phyloP scores from a whole-genome alignment of 805 yeast species.

The Ogataea henricii region DNA sequence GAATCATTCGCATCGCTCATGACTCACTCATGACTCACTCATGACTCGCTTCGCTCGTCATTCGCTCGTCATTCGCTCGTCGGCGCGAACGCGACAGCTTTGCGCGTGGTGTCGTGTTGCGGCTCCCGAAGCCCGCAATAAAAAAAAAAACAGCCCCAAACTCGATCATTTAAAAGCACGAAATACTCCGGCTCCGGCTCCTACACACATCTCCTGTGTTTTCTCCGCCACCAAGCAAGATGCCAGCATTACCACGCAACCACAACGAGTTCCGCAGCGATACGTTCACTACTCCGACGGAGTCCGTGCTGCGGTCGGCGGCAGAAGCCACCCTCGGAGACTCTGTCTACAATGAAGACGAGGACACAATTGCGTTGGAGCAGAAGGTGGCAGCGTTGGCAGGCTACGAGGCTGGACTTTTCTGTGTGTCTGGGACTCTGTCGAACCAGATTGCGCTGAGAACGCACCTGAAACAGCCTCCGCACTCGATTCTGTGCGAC shows the following conservation, averaged over 20 bases:
- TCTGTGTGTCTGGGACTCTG: conserved; percentile 86
- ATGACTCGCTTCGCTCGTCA: too few relatives aligned
- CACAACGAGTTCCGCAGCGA: conserved; percentile 69
- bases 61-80: too few relatives aligned
- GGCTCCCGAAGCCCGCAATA: too few relatives aligned
- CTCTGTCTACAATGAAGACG: conserved; percentile 86
- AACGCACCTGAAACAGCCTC: conserved; percentile 76
- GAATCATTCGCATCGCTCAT: too few relatives aligned
- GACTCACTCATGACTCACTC: too few relatives aligned
- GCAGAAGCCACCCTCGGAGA: conserved; percentile 70
- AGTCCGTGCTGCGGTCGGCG: conserved; percentile 66
- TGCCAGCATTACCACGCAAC: conserved; percentile 12
- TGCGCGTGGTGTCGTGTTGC: too few relatives aligned
- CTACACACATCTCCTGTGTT: background rate
- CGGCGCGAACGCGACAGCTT: too few relatives aligned
- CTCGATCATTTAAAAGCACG: too few relatives aligned
- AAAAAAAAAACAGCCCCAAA: too few relatives aligned
- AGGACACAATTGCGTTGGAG: conserved; percentile 66
- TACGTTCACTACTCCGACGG: conserved; percentile 88
- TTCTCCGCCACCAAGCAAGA: background rate
- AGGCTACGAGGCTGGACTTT: conserved; percentile 80
- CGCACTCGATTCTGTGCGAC: conserved; percentile 84
- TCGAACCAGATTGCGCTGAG: conserved; percentile 87
- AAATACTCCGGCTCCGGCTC: too few relatives aligned
- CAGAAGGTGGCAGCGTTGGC: conserved; percentile 62